phyloP scores from a whole-genome alignment of 2,329 filamentous ascomycete genomes.

The Alternaria alternata region DNA sequence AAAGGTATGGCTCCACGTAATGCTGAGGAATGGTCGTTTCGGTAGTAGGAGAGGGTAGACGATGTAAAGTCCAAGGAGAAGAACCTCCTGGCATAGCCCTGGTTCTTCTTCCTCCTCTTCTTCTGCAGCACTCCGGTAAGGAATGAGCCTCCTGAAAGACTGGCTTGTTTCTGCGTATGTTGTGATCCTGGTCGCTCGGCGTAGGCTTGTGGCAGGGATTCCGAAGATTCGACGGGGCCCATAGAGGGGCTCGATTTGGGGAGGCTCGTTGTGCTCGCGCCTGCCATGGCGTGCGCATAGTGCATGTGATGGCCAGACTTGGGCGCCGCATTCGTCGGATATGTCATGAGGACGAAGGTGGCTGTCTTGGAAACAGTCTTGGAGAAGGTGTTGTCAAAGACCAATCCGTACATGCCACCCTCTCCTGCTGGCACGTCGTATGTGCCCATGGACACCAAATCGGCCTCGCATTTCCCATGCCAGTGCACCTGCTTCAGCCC shows the following conservation, averaged over 20 bases:
- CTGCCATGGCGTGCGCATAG: conserved; percentile 64
- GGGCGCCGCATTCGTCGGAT: conserved; percentile 81
- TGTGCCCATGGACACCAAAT: conserved; percentile 91
- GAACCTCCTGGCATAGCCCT: conserved; percentile 91
- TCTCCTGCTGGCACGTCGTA: conserved; percentile 78
- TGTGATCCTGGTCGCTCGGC: conserved; percentile 54
- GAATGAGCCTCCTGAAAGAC: conserved; percentile 60
- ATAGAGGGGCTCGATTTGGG: conserved; percentile 52
- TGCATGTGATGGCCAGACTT: conserved; percentile 76
- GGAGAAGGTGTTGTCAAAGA: conserved; percentile 99
- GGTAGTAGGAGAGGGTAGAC: conserved; percentile 95
- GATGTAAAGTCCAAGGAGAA: conserved; percentile 96
- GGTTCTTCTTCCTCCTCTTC: conserved; percentile 88
- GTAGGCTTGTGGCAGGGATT: conserved; percentile 55
- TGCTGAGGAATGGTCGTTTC: conserved; percentile 90
- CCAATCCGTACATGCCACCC: conserved; percentile 92
- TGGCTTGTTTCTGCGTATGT: conserved; percentile 31
- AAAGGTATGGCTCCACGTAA: conserved; percentile 91
- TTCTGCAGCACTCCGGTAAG: conserved; percentile 89
- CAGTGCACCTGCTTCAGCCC: conserved; percentile 73
- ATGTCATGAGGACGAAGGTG: conserved; percentile 92
- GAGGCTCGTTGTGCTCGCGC: conserved; percentile 50
- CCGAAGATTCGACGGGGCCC: conserved; percentile 58
- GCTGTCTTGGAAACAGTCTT: conserved; percentile 91
- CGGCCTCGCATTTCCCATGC: conserved; percentile 94